These are phyloP conservation scores for Rubia peregrina DNA, from an alignment of 305 asterid genomes.

Conservation along the genomic window DNA sequence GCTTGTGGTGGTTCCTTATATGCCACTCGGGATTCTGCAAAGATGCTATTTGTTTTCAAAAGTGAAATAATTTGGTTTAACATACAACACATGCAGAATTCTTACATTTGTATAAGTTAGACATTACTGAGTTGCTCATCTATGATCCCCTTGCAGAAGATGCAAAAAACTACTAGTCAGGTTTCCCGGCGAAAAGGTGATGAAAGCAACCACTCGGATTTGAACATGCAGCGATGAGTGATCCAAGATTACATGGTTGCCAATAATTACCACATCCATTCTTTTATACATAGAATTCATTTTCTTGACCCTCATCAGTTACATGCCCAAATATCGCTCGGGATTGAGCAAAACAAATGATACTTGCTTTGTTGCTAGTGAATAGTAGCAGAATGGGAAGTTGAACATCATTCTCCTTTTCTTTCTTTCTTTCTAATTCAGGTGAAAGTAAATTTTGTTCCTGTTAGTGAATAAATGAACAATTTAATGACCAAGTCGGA, in stretches of 20 bases:
- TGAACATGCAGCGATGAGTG: background rate
- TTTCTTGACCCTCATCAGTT: background rate
- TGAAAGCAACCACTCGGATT: background rate
- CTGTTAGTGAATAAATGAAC: conserved; percentile 4
- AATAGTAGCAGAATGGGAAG: conserved; percentile 8
- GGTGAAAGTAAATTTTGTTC: conserved; percentile 3
- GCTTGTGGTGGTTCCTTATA: background rate
- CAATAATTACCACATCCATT: background rate
- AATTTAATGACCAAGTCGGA: conserved; percentile 7
- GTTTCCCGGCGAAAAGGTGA: background rate
- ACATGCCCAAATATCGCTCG: conserved; percentile 10
- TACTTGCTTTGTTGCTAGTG: conserved; percentile 7
- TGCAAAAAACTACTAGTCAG: conserved; percentile 9
- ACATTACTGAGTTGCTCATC: background rate
- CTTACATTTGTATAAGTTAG: background rate
- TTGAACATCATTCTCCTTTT: conserved; percentile 11
- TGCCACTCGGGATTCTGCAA: background rate
- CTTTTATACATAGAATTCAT: conserved; percentile 17
- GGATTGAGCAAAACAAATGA: conserved; percentile 5
- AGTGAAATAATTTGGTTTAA: background rate
- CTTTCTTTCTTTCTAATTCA: conserved; percentile 9
- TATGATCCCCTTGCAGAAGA: conserved; percentile 9
- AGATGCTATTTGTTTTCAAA: background rate
- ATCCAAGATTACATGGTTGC: conserved; percentile 10
- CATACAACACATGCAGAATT: background rate